These are phyloP conservation scores for Discostella stelligeroides DNA, from an alignment of 108 stramenopile species.

Conservation along the genomic window DNA sequence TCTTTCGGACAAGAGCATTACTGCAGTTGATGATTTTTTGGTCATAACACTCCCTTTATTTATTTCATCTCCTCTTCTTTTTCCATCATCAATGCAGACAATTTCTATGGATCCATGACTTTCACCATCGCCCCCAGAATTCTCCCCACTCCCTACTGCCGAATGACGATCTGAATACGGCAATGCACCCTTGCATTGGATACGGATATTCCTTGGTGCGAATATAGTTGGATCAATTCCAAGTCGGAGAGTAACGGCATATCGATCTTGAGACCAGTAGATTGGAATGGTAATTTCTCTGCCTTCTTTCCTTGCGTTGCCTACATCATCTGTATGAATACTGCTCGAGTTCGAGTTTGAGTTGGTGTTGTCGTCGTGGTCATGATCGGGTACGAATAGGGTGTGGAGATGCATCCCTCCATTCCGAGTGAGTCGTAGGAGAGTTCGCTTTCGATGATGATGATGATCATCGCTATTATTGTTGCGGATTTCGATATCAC, in stretches of 20 bases:
- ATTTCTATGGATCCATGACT: slow-evolving; percentile 23
- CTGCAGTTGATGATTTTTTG: background rate
- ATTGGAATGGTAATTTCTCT: slow-evolving; percentile 22
- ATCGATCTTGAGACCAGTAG: slow-evolving; percentile 48
- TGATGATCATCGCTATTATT: slow-evolving; percentile 20
- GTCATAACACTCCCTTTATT: background rate
- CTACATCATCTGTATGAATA: background rate
- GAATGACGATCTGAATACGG: slow-evolving; percentile 39
- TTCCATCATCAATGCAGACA: slow-evolving; percentile 2
- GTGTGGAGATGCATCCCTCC: slow-evolving; percentile 24
- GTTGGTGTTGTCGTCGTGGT: background rate
- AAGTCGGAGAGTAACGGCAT: slow-evolving; percentile 26
- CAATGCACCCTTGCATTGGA: slow-evolving; percentile 32
- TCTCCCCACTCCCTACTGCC: slow-evolving; percentile 47
- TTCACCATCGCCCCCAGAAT: slow-evolving; percentile 21
- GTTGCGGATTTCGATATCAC: slow-evolving; percentile 5
- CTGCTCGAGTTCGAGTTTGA: no score
- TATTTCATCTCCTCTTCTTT: background rate
- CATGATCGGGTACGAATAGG: slow-evolving; percentile 1
- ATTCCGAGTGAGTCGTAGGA: slow-evolving; percentile 18
- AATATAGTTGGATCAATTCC: slow-evolving; percentile 30
- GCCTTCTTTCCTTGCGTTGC: slow-evolving; percentile 1
- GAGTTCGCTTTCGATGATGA: no score
- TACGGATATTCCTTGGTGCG: slow-evolving; percentile 27
- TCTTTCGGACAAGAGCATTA: slow-evolving; percentile 22